These are phyloP conservation scores for Mortierella sp. DNA, from an alignment of 371 early-diverging fungal species.

Conservation along the genomic window DNA sequence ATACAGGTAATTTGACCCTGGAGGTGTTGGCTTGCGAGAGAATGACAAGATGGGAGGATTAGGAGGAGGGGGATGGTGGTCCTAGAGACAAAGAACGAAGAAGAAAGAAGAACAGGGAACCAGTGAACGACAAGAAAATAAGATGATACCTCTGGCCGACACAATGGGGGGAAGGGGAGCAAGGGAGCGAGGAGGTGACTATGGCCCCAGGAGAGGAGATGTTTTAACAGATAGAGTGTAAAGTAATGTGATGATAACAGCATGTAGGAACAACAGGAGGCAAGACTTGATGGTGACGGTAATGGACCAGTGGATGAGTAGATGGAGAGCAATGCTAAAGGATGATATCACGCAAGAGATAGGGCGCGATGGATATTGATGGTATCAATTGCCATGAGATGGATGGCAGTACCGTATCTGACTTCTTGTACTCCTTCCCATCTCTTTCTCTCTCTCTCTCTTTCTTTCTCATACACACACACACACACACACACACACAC, in stretches of 20 bases:
- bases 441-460: background rate
- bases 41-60: conserved; percentile 1
- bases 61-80: conserved; percentile 1
- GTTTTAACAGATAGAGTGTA: too few relatives aligned
- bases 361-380: background rate
- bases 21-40: background rate
- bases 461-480: background rate
- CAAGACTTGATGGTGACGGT: background rate
- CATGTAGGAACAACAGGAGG: background rate
- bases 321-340: background rate
- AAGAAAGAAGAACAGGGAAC: conserved; percentile 6
- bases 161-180: background rate
- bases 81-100: conserved; percentile 6
- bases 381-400: background rate
- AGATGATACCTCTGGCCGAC: background rate
- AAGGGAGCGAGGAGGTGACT: background rate
- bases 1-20: conserved; percentile 1
- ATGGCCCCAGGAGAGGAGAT: background rate
- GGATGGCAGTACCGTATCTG: too few relatives aligned
- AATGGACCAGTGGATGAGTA: background rate
- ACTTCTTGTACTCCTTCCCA: too few relatives aligned
- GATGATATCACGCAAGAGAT: background rate
- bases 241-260: too few relatives aligned
- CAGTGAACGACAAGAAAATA: conserved; percentile 1
- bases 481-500: too few relatives aligned